Conservation (phyloP, 768 basidiomycete genomes). For the Amanita thiersii region DNA sequence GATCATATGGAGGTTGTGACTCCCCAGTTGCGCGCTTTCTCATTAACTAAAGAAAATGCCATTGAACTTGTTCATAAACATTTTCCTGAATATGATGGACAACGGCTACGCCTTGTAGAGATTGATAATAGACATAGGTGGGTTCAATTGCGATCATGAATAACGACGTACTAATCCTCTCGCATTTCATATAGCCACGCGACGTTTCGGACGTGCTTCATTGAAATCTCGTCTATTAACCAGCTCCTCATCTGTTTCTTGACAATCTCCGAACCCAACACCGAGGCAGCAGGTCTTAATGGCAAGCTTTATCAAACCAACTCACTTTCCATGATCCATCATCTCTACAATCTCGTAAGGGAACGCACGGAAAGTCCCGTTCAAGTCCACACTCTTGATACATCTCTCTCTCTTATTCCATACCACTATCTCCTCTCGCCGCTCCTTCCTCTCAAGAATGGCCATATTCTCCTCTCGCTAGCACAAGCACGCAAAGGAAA, state of each 20-base stretch:
- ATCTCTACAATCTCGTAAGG: slow-evolving; percentile 34
- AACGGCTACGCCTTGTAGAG: neutral
- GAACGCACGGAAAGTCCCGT: slow-evolving; percentile 42
- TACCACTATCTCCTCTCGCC: slow-evolving; percentile 46
- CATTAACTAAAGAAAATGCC: slow-evolving; percentile 3
- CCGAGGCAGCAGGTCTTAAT: slow-evolving; percentile 2
- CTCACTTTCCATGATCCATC: slow-evolving; percentile 26
- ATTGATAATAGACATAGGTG: neutral
- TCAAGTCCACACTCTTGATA: slow-evolving; percentile 39
- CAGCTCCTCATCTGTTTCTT: slow-evolving; percentile 18
- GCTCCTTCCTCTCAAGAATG: slow-evolving; percentile 26
- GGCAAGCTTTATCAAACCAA: slow-evolving; percentile 22
- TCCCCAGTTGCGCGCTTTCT: neutral
- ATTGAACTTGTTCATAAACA: slow-evolving; percentile 3
- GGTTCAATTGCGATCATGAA: neutral
- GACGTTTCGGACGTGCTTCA: slow-evolving; percentile 9
- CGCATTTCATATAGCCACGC: slow-evolving; percentile 12
- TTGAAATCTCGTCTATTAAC: slow-evolving; percentile 8
- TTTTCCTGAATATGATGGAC: neutral
- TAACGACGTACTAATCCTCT: neutral
- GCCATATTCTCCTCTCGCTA: slow-evolving; percentile 25
- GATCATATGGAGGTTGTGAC: neutral
- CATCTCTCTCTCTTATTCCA: slow-evolving; percentile 34
- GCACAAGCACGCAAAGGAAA: slow-evolving; percentile 27
- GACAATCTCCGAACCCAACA: slow-evolving; percentile 17